Conservation (phyloP, 768 basidiomycete species). For the Agaricus subrufescens region DNA sequence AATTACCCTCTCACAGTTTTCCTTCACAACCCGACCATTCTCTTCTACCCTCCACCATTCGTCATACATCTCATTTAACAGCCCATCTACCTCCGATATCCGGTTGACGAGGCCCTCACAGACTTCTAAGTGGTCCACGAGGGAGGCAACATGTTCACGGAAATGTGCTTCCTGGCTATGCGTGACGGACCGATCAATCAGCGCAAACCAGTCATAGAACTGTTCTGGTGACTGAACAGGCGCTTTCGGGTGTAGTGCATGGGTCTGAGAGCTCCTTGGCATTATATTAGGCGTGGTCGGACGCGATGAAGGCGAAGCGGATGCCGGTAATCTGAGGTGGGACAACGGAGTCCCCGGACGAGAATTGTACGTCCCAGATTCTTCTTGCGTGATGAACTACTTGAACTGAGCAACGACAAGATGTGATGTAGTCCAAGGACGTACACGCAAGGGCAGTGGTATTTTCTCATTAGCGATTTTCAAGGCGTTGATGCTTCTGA, state of each 20-base stretch:
- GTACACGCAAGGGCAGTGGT: slow-evolving; percentile 75
- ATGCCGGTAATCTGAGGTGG: neutral
- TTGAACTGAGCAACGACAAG: slow-evolving; percentile 8
- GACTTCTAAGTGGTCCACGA: slow-evolving; percentile 70
- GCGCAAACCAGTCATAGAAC: slow-evolving; percentile 94
- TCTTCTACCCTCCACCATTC: slow-evolving; percentile 89
- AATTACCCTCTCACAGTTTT: slow-evolving; percentile 84
- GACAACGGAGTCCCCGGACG: slow-evolving; percentile 39
- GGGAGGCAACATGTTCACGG: slow-evolving; percentile 73
- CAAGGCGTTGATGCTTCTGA: slow-evolving; percentile 58
- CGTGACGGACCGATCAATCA: slow-evolving; percentile 85
- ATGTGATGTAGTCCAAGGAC: slow-evolving; percentile 3
- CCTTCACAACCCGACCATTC: slow-evolving; percentile 85
- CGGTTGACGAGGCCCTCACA: slow-evolving; percentile 72
- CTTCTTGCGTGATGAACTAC: slow-evolving; percentile 27
- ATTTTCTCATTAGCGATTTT: slow-evolving; percentile 56
- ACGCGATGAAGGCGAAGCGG: slow-evolving; percentile 20
- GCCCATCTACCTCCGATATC: slow-evolving; percentile 67
- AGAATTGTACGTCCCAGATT: slow-evolving; percentile 14
- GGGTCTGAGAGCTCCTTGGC: slow-evolving; percentile 17
- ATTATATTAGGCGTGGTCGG: slow-evolving; percentile 33
- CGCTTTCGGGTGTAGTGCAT: slow-evolving; percentile 67
- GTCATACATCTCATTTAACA: slow-evolving; percentile 78
- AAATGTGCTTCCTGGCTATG: slow-evolving; percentile 95
- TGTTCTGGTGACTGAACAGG: slow-evolving; percentile 90